Evolutionary conservation across 345 rosid genomes (phyloP), one percentile per base, ranked within the genome.

Genomic region (Acer negundo): DNA sequence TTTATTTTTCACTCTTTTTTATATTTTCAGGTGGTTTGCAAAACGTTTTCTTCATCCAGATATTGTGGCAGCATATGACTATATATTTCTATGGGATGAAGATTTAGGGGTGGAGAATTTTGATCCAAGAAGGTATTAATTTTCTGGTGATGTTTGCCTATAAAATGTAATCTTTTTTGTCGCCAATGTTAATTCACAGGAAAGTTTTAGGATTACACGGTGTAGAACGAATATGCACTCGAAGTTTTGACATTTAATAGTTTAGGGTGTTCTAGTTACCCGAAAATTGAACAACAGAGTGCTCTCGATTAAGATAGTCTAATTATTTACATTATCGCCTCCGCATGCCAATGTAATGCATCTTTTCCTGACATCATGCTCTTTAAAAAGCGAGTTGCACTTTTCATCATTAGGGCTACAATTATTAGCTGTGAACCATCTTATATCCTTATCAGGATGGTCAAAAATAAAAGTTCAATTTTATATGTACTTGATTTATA

Each of bases 1-100:
- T 7, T 46, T 24, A 40, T 73, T 1, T n/a, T 16, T 15, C 15
- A 20, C 31, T 56, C 12, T 24, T 17, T 47, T 47, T 77, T 53
- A 46, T 69, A 49, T 56, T 77, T 76, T 82, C 85, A 96, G 99
- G 99, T 96, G 99, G 99, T 96, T 92, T 62, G 99, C 98, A 3
- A 94, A 96, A 80, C 95, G 99, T 12, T 96, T 96, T 82, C 89
- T 96, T 53, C 99, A 96, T 86, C 99, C 99, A 23, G 95, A 89
- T 72, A 80, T 96, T 3, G 98, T 94, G 56, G 85, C 94, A 38
- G 69, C 72, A 62, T 96, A 96, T 67, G 97, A 96, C 87, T 96
- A 94, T 79, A 78, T 96, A 82, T 96, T 96, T 80, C 95, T 96
- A 28, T 94, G 98, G 97, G 99, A 96, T 44, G 98, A 96, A 89